Conservation (phyloP, 176 grass and related monocot genomes). For the Dactylis glomerata region DNA sequence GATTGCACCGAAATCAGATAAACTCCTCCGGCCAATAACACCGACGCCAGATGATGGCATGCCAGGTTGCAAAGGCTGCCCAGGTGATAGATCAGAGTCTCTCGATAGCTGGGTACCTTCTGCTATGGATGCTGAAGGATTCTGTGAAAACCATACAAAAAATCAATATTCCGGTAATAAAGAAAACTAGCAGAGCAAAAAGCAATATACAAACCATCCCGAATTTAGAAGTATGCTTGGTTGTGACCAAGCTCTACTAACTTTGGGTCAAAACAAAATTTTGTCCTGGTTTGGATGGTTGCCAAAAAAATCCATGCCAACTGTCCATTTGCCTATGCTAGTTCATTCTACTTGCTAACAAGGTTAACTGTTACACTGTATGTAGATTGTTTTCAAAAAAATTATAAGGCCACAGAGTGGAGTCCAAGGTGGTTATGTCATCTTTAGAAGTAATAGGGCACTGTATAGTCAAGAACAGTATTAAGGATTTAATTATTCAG, state of each 20-base stretch:
- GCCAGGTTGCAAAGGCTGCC: slow-evolving; percentile 82
- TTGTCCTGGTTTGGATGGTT: background rate
- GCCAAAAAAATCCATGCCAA: background rate
- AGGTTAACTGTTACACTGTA: background rate
- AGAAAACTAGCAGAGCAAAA: background rate
- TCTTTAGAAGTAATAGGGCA: background rate
- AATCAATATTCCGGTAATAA: background rate
- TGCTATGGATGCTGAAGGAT: slow-evolving; percentile 38
- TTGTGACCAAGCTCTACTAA: background rate
- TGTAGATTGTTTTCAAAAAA: background rate
- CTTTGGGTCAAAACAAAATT: background rate
- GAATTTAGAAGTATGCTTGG: background rate
- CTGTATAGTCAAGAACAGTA: background rate
- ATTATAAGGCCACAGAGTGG: background rate
- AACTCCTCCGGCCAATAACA: slow-evolving; percentile 93
- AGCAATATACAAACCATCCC: background rate
- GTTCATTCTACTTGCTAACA: background rate
- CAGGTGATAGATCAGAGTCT: slow-evolving; percentile 69
- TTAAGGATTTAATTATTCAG: background rate
- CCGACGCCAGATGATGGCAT: slow-evolving; percentile 62
- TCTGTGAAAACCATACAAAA: slow-evolving; percentile 39
- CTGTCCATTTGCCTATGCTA: background rate
- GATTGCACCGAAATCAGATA: slow-evolving; percentile 75
- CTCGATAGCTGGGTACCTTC: slow-evolving; percentile 74
- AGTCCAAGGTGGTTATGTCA: background rate